phyloP scores from a whole-genome alignment of 768 basidiomycete genomes.

The Phaeotremella skinneri region DNA sequence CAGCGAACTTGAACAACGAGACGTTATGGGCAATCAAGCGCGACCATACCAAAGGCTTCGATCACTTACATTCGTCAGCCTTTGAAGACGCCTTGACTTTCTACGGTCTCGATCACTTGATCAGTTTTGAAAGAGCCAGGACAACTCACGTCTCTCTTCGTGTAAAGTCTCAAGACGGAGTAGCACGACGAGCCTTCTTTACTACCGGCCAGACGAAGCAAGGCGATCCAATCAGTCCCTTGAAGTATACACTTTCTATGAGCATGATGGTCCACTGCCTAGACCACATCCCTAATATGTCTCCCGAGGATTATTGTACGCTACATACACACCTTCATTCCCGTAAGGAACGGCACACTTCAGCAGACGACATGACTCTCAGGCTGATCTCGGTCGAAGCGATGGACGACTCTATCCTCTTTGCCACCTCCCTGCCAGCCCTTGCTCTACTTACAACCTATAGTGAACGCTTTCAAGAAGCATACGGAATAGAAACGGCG shows the following conservation, averaged over 20 bases:
- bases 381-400: constrained; percentile 10
- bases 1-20: background rate
- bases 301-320: background rate
- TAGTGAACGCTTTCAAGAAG: constrained; percentile 16
- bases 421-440: constrained; percentile 4
- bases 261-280: constrained; percentile 18
- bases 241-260: constrained; percentile 26
- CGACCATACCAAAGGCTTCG: constrained; percentile 23
- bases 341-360: background rate
- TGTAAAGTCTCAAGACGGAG: constrained; percentile 25
- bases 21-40: constrained; percentile 17
- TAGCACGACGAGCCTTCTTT: background rate
- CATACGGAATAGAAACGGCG: constrained; percentile 14
- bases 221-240: constrained; percentile 15
- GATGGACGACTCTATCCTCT: constrained; percentile 26
- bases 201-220: constrained; percentile 23
- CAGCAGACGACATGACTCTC: background rate
- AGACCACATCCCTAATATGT: background rate
- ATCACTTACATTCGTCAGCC: constrained; percentile 9
- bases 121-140: constrained; percentile 13
- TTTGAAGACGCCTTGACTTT: constrained; percentile 13
- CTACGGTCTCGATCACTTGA: constrained; percentile 7
- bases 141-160: constrained; percentile 5
- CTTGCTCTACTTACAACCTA: background rate
- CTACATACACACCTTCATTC: background rate